Conservation (phyloP, 768 basidiomycete species). For the Lyophyllum shimeji region DNA sequence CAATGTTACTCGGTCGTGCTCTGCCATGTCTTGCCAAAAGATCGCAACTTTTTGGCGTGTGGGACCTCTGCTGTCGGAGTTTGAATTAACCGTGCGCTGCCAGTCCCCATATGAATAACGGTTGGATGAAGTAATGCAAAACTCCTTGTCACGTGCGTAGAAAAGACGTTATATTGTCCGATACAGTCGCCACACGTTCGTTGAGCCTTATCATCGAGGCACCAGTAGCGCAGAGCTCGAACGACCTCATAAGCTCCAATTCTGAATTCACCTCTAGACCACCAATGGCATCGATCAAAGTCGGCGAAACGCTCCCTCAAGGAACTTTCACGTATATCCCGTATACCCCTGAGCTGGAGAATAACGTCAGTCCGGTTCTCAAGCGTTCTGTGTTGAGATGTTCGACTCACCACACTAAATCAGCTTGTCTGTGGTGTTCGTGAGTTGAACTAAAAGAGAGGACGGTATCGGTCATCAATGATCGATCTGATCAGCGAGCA, state of each 20-base stretch:
- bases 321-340: conserved; percentile 53
- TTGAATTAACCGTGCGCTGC: too few species aligned
- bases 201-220: not conserved
- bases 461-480: conserved; percentile 1
- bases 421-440: conserved; percentile 66
- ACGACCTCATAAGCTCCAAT: not conserved
- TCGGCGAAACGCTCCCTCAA: conserved; percentile 38
- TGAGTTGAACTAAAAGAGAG: conserved; percentile 34
- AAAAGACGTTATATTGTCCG: not conserved
- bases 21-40: too few species aligned
- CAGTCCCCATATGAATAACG: too few species aligned
- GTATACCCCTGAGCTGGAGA: conserved; percentile 61
- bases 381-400: not conserved
- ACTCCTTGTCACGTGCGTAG: conserved; percentile 1
- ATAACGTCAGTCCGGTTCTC: conserved; percentile 42
- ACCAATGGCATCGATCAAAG: conserved; percentile 32
- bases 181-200: not conserved
- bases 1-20: too few species aligned
- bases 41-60: too few species aligned
- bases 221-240: not conserved
- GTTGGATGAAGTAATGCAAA: not conserved
- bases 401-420: conserved; percentile 3
- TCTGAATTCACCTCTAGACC: not conserved
- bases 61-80: too few species aligned
- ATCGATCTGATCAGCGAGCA: conserved; percentile 39